Base-by-base conservation (phyloP, 805 yeast species). In the Zygosaccharomyces bailii region DNA sequence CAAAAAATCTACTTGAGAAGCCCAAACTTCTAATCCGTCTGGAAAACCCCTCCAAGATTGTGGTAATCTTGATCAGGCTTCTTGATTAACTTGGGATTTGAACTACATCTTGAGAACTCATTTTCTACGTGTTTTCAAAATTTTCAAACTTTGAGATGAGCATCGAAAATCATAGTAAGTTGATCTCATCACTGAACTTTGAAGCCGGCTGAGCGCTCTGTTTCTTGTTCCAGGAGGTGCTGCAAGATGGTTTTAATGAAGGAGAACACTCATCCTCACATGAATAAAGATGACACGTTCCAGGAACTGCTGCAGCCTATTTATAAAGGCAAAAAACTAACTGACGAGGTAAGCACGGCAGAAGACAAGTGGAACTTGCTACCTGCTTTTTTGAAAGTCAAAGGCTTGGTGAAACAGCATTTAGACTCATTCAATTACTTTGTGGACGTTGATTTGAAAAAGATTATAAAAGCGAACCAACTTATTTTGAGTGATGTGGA, bases 351-450 rank as follows among this genome's bases (percentile, higher is more conserved):
- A 60, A 80, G 80, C 55, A 88, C 96, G 0, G 93, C 95, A 8
- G 87, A 87, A 56, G 99, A 93, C 67, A 93, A 93, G 65, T 93
- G 99, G 99, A 86, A 93, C 56, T 73, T 93, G 37, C 70, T 93
- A 32, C 99, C 99, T 0, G 99, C 99, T 0, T 93, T 93, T 61
- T 71, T 93, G 51, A 88, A 89, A 60, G 96, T 93, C 35, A 93
- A 93, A 64, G 99, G 99, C 43, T 71, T 93, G 41, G 98, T 93
- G 36, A 93, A 93, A 60, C 99, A 93, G 71, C 99, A 93, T 71
- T 73, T 93, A 60, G 99, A 93, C 62, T 93, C 99, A n/a, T 93
- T 88, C 74, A 91, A 93, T 62, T 93, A 87, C 68, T 93, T 93
- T 64, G 95, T 93, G 14, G 97, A 93, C 58, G 82, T 79, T 5